Evolutionary conservation across 1,284 basidiomycete genomes (phyloP).

Genomic region (Fomitiporia mediterranea): DNA sequence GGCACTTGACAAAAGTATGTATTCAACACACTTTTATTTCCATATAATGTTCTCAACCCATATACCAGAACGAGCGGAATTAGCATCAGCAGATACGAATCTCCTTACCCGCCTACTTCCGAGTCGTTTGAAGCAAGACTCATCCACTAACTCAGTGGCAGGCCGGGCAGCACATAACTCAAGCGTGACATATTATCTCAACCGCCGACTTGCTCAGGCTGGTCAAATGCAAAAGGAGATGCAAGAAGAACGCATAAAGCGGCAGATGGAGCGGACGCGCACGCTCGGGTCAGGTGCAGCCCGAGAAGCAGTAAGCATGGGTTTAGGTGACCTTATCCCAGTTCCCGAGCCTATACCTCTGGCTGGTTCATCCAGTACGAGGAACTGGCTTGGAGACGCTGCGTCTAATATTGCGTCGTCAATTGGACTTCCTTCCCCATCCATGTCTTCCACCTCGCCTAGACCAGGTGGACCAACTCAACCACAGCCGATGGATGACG

Average conservation of each 20-base stretch:
- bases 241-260: slow-evolving; percentile 82
- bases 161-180: slow-evolving; percentile 79
- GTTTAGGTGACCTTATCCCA: slow-evolving; percentile 25
- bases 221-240: slow-evolving; percentile 78
- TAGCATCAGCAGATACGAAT: slow-evolving; percentile 55
- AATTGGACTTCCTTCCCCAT: slow-evolving; percentile 45
- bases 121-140: slow-evolving; percentile 56
- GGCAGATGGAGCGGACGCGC: slow-evolving; percentile 72
- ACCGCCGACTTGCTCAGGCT: slow-evolving; percentile 69
- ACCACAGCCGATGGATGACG: slow-evolving; percentile 33
- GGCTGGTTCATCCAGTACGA: slow-evolving; percentile 28
- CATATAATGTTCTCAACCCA: slow-evolving; percentile 15
- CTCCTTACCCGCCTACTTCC: slow-evolving; percentile 64
- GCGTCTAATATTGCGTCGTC: slow-evolving; percentile 60
- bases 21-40: slow-evolving; percentile 15
- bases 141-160: slow-evolving; percentile 54
- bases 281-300: slow-evolving; percentile 73
- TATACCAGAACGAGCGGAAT: slow-evolving; percentile 56
- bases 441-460: slow-evolving; percentile 28
- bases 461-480: slow-evolving; percentile 24
- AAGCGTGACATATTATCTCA: slow-evolving; percentile 82
- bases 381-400: slow-evolving; percentile 62
- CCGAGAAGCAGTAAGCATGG: slow-evolving; percentile 48
- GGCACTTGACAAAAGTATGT: slow-evolving; percentile 74
- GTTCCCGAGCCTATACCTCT: slow-evolving; percentile 25